These are phyloP conservation scores for Cyberlindnera mississippiensis DNA, from an alignment of 805 yeast genomes.

Conservation along the genomic window DNA sequence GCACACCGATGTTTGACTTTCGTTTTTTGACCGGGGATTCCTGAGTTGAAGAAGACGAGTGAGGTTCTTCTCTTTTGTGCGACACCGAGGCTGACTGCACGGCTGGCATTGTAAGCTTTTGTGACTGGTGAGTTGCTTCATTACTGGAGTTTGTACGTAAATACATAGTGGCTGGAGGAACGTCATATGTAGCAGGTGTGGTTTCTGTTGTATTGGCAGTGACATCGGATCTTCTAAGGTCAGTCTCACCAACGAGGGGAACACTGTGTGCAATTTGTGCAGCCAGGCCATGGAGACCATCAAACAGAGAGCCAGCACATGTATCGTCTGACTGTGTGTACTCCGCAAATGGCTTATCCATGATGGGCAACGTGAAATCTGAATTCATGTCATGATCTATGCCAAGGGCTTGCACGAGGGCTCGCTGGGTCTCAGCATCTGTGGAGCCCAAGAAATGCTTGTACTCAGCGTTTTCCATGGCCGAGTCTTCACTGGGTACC, in stretches of 20 bases:
- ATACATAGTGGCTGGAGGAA: not conserved
- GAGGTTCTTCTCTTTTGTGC: not conserved
- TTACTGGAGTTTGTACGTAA: not conserved
- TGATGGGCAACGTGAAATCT: slow-evolving; percentile 4
- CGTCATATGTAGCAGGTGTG: not conserved
- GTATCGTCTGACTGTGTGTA: not conserved
- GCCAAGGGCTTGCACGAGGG: slow-evolving; percentile 3
- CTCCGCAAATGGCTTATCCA: not conserved
- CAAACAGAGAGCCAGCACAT: slow-evolving; percentile 11
- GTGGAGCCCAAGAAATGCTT: not conserved
- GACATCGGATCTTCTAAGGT: not conserved
- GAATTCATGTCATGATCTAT: slow-evolving; percentile 6
- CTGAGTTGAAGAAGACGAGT: not conserved
- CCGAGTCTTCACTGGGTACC: too few species aligned
- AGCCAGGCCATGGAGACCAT: slow-evolving; percentile 15
- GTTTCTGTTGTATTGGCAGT: slow-evolving; percentile 1
- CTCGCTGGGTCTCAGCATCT: not conserved
- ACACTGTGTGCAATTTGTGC: slow-evolving; percentile 1
- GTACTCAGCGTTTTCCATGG: not conserved
- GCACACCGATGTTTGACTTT: slow-evolving; percentile 15
- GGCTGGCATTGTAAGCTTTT: not conserved
- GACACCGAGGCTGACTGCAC: not conserved
- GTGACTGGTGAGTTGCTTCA: not conserved
- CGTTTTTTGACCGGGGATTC: slow-evolving; percentile 15
- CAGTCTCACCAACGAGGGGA: slow-evolving; percentile 3